Percentiles rank a stretch among this genome's conserved stretches.
Evolutionary conservation across 2,329 filamentous ascomycete species (phyloP).

Genomic region (Orbilia blumenaviensis): DNA sequence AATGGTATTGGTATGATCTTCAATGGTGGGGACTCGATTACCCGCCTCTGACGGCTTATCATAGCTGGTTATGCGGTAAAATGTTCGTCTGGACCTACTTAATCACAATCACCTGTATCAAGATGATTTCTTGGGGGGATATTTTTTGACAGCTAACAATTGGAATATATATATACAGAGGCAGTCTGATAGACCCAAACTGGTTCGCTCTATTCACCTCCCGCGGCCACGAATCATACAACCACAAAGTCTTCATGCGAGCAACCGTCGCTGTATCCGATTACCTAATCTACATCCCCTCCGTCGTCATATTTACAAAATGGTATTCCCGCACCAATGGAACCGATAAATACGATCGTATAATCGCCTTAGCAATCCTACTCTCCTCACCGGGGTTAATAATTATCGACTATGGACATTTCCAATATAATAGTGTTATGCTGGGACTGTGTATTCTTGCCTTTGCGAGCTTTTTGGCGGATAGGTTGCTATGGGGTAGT

Average conservation of each 20-base stretch:
- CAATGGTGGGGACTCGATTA: constrained; percentile 99
- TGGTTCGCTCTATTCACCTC: constrained; percentile 91
- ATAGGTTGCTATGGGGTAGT: constrained; percentile 84
- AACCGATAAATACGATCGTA: constrained; percentile 68
- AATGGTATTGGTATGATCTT: constrained; percentile 98
- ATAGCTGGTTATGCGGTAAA: constrained; percentile 93
- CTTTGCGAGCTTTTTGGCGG: constrained; percentile 87
- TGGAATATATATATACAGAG: constrained; percentile 66
- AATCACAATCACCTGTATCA: no score
- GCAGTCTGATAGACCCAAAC: constrained; percentile 76
- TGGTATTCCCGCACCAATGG: constrained; percentile 79
- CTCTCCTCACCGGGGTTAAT: constrained; percentile 91
- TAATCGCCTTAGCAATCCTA: constrained; percentile 85
- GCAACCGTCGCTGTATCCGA: constrained; percentile 90
- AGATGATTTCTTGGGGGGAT: no score
- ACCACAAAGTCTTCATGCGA: constrained; percentile 93
- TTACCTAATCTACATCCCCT: constrained; percentile 87
- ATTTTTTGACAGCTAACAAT: no score
- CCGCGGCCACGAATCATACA: constrained; percentile 79
- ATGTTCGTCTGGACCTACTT: constrained; percentile 67
- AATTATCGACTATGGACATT: constrained; percentile 92
- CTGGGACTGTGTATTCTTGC: constrained; percentile 86
- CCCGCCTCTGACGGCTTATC: constrained; percentile 95
- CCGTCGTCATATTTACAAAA: constrained; percentile 83
- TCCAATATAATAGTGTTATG: constrained; percentile 99